Evolutionary conservation across 2,329 filamentous ascomycete species (phyloP).

Genomic region (Albifimbria verrucaria): DNA sequence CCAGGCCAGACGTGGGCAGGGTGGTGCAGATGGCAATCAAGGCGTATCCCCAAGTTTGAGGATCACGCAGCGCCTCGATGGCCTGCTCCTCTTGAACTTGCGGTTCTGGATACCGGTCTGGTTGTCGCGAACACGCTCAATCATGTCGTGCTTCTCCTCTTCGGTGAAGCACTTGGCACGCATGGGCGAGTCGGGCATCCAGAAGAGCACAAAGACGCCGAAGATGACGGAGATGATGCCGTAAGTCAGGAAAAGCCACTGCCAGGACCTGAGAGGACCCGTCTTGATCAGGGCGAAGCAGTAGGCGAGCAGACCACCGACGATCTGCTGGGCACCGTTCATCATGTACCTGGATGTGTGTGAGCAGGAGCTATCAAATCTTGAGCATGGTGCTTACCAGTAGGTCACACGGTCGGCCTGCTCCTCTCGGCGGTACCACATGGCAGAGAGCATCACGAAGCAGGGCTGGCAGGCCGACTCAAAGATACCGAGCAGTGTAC

Average conservation of each 20-base stretch:
- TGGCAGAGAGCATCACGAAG: constrained; percentile 63
- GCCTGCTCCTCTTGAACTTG: constrained; percentile 43
- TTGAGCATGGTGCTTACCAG: constrained; percentile 46
- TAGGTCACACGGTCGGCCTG: constrained; percentile 65
- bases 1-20: constrained; percentile 68
- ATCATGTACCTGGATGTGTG: constrained; percentile 59
- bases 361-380: no score
- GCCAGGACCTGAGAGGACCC: constrained; percentile 60
- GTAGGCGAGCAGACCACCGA: constrained; percentile 68
- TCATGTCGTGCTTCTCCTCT: constrained; percentile 61
- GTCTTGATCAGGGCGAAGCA: constrained; percentile 52
- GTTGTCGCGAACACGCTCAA: constrained; percentile 58
- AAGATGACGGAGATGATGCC: constrained; percentile 62
- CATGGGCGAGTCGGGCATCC: constrained; percentile 69
- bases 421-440: constrained; percentile 70
- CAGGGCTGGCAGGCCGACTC: constrained; percentile 67
- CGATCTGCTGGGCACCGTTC: constrained; percentile 71
- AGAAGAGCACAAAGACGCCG: constrained; percentile 60
- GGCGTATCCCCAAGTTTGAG: constrained; percentile 63
- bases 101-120: constrained; percentile 60
- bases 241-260: constrained; percentile 65
- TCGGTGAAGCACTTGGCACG: constrained; percentile 66
- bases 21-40: constrained; percentile 69
- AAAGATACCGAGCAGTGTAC: constrained; percentile 67
- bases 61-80: constrained; percentile 55